Evolutionary conservation across 1,284 basidiomycete species (phyloP), one percentile per base, ranked within the genome.

Genomic region (Pholiota adiposa): DNA sequence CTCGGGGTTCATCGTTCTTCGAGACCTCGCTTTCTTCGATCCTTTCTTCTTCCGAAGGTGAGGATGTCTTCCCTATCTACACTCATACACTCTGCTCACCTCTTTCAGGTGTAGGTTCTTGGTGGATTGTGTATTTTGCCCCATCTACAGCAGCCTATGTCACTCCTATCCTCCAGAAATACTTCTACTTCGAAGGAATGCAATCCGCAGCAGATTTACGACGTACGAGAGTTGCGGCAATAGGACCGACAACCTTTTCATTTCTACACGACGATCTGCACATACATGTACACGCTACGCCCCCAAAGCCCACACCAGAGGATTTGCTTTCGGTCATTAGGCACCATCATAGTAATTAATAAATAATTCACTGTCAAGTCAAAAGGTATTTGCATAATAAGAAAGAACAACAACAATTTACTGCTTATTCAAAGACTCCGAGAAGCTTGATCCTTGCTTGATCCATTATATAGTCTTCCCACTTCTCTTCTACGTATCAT

Each of bases 61-160:
- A 2, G 16, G 19, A 9, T 19, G 6, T 18, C n/a, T n/a, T 46
- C 53, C 18, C n/a, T 31, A 27, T 6, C 19, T n/a, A 49, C 25
- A 31, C 12, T 14, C 50, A 19, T 12, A 43, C 25, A 21, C 38
- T 44, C 23, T 27, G 31, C 29, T 56, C 9, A 53, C 34, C 21
- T 25, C 46, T 43, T 23, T 23, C 58, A 73, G 71, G 56, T 51
- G 48, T 51, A 6, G 34, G 54, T 18, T 51, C 29, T 56, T 88
- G 86, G 84, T 92, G 90, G 89, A 82, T 92, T 7, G 82, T 86
- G 14, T 85, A 85, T 68, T 93, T 93, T 65, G 88, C 92, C 0
- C 92, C 91, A 1, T 93, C 90, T 1, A 80, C 84, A 1, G 84
- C 89, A 0, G 78, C 78, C 34, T 83, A 85, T 55, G 85, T 83